These are phyloP conservation scores for Sarocladium kiliense DNA, from an alignment of 2,329 filamentous ascomycete species.

Conservation along the genomic window DNA sequence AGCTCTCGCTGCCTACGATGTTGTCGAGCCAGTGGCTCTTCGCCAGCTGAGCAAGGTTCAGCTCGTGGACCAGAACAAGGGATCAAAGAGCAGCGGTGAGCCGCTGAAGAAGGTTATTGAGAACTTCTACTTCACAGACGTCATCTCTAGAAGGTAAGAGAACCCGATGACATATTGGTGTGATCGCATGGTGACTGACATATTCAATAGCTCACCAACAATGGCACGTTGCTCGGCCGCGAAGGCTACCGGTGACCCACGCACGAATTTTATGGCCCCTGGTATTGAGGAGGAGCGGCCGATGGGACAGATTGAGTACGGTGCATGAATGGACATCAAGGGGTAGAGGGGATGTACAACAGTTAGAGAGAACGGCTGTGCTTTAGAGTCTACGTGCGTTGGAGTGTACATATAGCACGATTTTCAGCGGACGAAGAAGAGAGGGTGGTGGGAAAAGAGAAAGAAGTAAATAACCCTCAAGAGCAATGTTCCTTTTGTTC, in stretches of 20 bases:
- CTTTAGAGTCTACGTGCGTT: conserved; percentile 14
- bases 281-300: conserved; percentile 60
- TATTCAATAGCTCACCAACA: conserved; percentile 70
- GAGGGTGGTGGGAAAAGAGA: conserved; percentile 23
- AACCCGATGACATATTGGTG: neutral
- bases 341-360: conserved; percentile 4
- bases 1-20: conserved; percentile 81
- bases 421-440: conserved; percentile 2
- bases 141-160: conserved; percentile 87
- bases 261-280: conserved; percentile 74
- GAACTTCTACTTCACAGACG: conserved; percentile 98
- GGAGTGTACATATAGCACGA: conserved; percentile 11
- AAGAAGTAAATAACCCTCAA: conserved; percentile 17
- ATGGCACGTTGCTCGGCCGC: conserved; percentile 97
- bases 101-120: conserved; percentile 82
- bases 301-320: conserved; percentile 57
- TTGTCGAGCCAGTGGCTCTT: conserved; percentile 77
- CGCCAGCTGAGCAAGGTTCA: conserved; percentile 82
- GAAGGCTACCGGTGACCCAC: conserved; percentile 74
- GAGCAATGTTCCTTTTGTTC: conserved; percentile 25
- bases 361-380: conserved; percentile 3
- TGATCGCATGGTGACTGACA: conserved; percentile 17
- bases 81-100: conserved; percentile 63
- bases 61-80: conserved; percentile 95
- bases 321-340: conserved; percentile 34